Evolutionary conservation across 257 asterid genomes (phyloP), one percentile per base, ranked within the genome.

Genomic region (Mitragyna speciosa): DNA sequence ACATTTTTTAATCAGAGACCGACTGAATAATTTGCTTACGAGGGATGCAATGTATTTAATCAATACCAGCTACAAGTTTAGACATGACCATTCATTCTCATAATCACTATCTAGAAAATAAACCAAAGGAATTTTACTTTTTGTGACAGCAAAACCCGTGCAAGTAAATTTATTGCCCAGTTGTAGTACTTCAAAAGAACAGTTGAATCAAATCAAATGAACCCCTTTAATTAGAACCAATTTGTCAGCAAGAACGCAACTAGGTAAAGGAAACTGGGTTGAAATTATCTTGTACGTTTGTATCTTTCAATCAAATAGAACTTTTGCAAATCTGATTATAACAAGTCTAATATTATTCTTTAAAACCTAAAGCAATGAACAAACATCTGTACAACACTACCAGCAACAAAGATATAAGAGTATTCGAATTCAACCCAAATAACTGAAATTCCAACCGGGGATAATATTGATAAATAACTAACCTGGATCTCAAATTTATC

Each of bases 401-500:
- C 11, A 10, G 16, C 17, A 63, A 63, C 33, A 12, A n/a, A 12
- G 4, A 65, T 30, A 30, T 26, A 26, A 12, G 11, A 28, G 22
- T 31, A 15, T 5, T 36, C 4, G 39, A 36, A 36, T 28, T 7
- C 58, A 71, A 64, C 7, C 56, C 8, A 47, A 51, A 82, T 9
- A 59, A 5, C 36, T 30, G 11, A 19, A 61, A 16, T 56, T 28
- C 45, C 59, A 51, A 30, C 0, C 1, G 33, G 16, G 43, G 11
- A 12, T 30, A 14, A 15, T 8, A 54, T 19, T 0, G 10, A 47
- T 16, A 1, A 45, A 12, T 36, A 79, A 82, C 82, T 59, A 64
- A 96, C 99, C 98, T 96, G 83, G 98, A 92, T 91, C 98, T 89
- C 83, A 89, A 71, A 71, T 59, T 88, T 70, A 97, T 79, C 31